A percentile compares a stretch with the other conserved stretches of the same genome.
Evolutionary conservation across 345 rosid genomes (phyloP).

Genomic region (Chamaenerion angustifolium): DNA sequence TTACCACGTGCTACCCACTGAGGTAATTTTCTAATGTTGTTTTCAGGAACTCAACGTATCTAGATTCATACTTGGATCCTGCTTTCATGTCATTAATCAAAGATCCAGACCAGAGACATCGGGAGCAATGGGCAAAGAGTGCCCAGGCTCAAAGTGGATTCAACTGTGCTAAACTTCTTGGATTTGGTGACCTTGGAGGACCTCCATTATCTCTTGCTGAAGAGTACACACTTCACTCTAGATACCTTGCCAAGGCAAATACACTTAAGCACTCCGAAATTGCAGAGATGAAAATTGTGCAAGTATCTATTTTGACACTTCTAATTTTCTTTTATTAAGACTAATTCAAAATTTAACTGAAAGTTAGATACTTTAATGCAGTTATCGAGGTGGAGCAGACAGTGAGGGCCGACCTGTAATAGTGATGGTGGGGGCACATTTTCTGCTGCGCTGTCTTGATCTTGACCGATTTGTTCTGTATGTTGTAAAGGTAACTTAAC

Average conservation of each 20-base stretch:
- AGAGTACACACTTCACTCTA: constrained; percentile 94
- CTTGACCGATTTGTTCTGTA: constrained; percentile 80
- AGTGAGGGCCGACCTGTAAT: constrained; percentile 92
- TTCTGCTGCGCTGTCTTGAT: constrained; percentile 90
- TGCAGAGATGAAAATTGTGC: constrained; percentile 98
- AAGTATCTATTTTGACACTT: constrained; percentile 16
- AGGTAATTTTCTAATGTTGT: constrained; percentile 7
- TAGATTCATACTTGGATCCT: constrained; percentile 95
- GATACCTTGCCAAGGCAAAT: constrained; percentile 90
- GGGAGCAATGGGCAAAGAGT: constrained; percentile 95
- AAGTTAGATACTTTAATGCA: constrained; percentile 12
- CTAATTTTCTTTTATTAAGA: not conserved
- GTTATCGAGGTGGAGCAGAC: constrained; percentile 97
- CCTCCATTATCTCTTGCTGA: constrained; percentile 82
- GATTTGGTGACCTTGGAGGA: constrained; percentile 92
- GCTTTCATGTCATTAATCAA: constrained; percentile 96
- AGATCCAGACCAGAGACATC: constrained; percentile 92
- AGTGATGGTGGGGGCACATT: constrained; percentile 98
- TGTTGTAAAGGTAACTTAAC: constrained; percentile 50
- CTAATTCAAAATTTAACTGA: not conserved
- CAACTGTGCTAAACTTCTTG: constrained; percentile 84
- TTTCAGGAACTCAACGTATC: constrained; percentile 64
- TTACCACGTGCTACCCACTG: not conserved
- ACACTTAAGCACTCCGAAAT: constrained; percentile 89
- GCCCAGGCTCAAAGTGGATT: constrained; percentile 78